A percentile compares a stretch with the other conserved stretches of the same genome.
Evolutionary conservation across 495 filamentous ascomycete genomes (phyloP).

Genomic region (Aspergillus wentii): DNA sequence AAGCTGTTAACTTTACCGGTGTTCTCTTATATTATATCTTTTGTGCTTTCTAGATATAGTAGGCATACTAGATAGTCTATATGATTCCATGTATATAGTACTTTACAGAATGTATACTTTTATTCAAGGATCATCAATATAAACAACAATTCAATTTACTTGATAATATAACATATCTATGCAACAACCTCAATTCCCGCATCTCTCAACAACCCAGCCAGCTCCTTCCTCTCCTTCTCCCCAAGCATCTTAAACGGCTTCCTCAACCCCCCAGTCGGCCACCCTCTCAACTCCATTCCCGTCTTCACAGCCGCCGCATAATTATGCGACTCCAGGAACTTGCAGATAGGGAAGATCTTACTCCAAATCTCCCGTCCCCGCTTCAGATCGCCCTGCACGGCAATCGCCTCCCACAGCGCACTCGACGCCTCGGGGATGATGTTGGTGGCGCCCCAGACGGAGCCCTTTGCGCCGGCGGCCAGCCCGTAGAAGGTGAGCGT

Average conservation of each 20-base stretch:
- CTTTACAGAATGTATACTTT: no score
- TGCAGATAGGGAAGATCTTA: slow-evolving; percentile 31
- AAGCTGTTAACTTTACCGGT: no score
- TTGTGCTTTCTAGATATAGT: no score
- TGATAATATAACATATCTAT: background rate
- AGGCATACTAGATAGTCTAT: no score
- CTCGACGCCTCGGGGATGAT: slow-evolving; percentile 32
- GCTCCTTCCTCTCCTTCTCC: slow-evolving; percentile 18
- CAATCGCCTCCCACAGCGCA: slow-evolving; percentile 27
- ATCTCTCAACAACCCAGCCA: slow-evolving; percentile 21
- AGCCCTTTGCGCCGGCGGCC: slow-evolving; percentile 22
- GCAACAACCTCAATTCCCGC: slow-evolving; percentile 27
- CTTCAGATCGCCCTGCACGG: slow-evolving; percentile 24
- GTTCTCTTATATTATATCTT: no score
- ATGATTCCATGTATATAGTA: no score
- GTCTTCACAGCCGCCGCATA: slow-evolving; percentile 31
- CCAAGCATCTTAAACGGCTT: slow-evolving; percentile 28
- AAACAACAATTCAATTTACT: slow-evolving; percentile 31
- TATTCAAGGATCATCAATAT: no score
- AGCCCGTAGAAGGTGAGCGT: slow-evolving; percentile 34
- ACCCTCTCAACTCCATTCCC: slow-evolving; percentile 27
- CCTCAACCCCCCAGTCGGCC: slow-evolving; percentile 25
- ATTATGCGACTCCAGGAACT: slow-evolving; percentile 31
- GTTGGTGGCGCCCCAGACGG: slow-evolving; percentile 33
- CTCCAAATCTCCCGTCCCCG: slow-evolving; percentile 27